phyloP scores from a whole-genome alignment of 345 rosid genomes.

The Aquilaria yunnanensis region DNA sequence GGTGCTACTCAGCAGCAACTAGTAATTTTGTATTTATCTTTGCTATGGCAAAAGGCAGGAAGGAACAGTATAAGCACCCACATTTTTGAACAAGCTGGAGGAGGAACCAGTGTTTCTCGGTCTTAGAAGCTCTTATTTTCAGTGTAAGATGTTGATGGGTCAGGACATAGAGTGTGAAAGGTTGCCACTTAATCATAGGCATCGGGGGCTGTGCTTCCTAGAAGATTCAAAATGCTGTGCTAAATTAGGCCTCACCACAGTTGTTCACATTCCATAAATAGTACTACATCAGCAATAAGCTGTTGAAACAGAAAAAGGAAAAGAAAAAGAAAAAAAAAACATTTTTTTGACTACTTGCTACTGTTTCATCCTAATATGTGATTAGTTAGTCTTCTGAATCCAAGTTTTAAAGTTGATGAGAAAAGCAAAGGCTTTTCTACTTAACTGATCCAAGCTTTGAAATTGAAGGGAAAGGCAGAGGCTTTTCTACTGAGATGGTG shows the following conservation, averaged over 20 bases:
- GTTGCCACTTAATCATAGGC: slow-evolving; percentile 23
- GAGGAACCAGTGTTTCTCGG: slow-evolving; percentile 20
- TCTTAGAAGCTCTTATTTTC: slow-evolving; percentile 46
- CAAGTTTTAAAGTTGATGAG: too few species aligned
- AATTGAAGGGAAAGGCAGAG: too few species aligned
- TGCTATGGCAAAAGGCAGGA: slow-evolving; percentile 20
- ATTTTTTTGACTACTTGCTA: not conserved
- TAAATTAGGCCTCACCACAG: slow-evolving; percentile 24
- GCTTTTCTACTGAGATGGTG: too few species aligned
- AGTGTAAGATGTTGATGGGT: slow-evolving; percentile 82
- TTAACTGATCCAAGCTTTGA: too few species aligned
- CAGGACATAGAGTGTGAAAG: slow-evolving; percentile 34
- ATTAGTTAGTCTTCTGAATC: too few species aligned
- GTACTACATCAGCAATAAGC: slow-evolving; percentile 9
- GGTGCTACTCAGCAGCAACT: slow-evolving; percentile 37
- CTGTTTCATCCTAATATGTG: not conserved
- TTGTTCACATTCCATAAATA: slow-evolving; percentile 30
- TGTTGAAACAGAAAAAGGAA: too few species aligned
- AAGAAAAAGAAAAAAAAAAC: too few species aligned
- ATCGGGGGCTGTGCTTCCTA: slow-evolving; percentile 27
- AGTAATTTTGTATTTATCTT: slow-evolving; percentile 21
- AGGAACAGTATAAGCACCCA: slow-evolving; percentile 5
- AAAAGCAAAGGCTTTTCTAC: too few species aligned
- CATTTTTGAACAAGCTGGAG: slow-evolving; percentile 9
- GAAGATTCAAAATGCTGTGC: slow-evolving; percentile 17